These are phyloP conservation scores for Quercus rubra DNA, from an alignment of 306 rosid genomes.

Conservation along the genomic window DNA sequence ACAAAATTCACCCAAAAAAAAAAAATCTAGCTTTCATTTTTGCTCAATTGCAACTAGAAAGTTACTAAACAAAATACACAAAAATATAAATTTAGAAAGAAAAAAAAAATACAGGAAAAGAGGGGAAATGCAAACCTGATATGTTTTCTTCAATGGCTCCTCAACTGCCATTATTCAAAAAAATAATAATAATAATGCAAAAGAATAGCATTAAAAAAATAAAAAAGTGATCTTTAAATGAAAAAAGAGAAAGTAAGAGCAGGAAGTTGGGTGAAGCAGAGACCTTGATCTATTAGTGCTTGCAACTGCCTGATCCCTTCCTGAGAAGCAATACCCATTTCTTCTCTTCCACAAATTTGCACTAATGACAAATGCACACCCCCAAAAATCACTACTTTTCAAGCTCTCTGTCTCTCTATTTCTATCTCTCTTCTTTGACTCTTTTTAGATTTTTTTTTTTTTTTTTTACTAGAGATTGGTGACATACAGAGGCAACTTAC, in stretches of 20 bases:
- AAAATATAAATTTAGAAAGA: not conserved
- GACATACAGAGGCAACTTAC: not conserved
- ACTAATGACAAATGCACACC: not conserved
- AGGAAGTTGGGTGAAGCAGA: conserved; percentile 13
- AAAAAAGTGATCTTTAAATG: not conserved
- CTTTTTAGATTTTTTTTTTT: not conserved
- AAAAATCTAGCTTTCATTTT: not conserved
- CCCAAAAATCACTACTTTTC: conserved; percentile 1
- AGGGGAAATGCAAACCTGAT: conserved; percentile 61
- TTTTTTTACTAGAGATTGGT: not conserved
- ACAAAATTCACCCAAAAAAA: not conserved
- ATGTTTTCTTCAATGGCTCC: conserved; percentile 67
- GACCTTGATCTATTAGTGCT: conserved; percentile 80
- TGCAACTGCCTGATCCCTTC: conserved; percentile 63
- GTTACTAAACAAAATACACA: not conserved
- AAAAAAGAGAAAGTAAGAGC: not conserved
- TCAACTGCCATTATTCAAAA: conserved; percentile 51
- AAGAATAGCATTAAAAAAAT: not conserved
- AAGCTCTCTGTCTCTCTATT: not conserved
- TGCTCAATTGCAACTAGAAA: not conserved
- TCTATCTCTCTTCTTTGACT: not conserved
- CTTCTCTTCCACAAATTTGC: not conserved
- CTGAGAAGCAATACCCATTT: conserved; percentile 71
- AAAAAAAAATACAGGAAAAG: conserved; percentile 1
- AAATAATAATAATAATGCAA: not conserved